These are phyloP conservation scores for Daldinia concentrica DNA, from an alignment of 495 filamentous ascomycete genomes.

Conservation along the genomic window DNA sequence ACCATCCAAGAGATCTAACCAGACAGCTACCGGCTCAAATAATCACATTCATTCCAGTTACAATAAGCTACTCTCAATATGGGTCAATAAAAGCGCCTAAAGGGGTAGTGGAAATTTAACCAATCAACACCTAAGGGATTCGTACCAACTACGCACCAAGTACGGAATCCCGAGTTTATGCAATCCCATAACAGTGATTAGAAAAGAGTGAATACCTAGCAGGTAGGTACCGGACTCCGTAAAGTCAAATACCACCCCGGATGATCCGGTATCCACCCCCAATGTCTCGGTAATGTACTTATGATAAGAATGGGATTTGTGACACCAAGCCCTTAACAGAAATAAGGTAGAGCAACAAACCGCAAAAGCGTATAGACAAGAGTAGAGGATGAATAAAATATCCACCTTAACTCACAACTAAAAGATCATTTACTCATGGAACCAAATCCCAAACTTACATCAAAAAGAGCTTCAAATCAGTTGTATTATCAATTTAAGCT, in stretches of 20 bases:
- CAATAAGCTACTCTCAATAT: neutral
- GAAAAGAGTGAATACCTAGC: too few species aligned
- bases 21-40: neutral
- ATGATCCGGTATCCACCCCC: neutral
- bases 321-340: neutral
- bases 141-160: neutral
- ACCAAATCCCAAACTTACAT: neutral
- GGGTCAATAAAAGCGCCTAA: neutral
- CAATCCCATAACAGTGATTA: neutral
- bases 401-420: neutral
- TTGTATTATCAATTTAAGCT: neutral
- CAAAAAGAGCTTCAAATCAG: neutral
- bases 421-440: neutral
- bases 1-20: too few species aligned
- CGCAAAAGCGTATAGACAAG: neutral
- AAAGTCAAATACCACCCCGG: neutral
- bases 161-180: too few species aligned
- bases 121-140: neutral
- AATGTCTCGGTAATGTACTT: neutral
- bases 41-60: neutral
- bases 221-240: neutral
- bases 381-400: neutral
- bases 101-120: neutral
- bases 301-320: neutral
- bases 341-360: neutral